phyloP scores from a whole-genome alignment of 345 rosid species.

The Laguncularia racemosa region DNA sequence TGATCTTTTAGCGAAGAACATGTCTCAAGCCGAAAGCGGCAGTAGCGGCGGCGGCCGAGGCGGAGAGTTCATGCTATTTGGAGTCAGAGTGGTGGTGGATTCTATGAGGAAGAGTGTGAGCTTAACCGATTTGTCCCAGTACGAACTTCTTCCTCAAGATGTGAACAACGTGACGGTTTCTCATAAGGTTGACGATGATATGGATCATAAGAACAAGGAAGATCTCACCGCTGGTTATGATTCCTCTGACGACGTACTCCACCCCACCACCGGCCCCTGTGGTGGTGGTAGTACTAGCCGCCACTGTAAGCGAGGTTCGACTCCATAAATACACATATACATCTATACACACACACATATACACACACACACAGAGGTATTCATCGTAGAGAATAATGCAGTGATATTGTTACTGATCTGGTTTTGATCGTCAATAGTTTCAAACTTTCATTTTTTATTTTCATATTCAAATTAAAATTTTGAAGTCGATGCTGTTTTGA shows the following conservation, averaged over 20 bases:
- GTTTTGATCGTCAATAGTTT: too few relatives aligned
- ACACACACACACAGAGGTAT: too few relatives aligned
- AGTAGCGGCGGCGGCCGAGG: neutral
- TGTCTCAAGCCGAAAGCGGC: neutral
- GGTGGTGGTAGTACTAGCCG: conserved; percentile 1
- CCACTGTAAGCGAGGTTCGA: conserved; percentile 16
- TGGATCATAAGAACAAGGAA: neutral
- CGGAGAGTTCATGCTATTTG: conserved; percentile 18
- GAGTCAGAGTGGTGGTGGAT: conserved; percentile 19
- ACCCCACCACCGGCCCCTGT: neutral
- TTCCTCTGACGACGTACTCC: conserved; percentile 15
- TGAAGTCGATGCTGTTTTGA: neutral
- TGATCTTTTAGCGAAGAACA: too few relatives aligned
- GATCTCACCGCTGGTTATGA: conserved; percentile 10
- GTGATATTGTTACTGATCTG: too few relatives aligned
- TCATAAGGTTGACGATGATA: neutral
- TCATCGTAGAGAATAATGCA: too few relatives aligned
- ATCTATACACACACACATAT: too few relatives aligned
- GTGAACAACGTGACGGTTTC: neutral
- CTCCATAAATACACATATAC: too few relatives aligned
- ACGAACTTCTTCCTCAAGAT: conserved; percentile 13
- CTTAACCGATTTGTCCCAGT: conserved; percentile 15
- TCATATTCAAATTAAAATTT: too few relatives aligned
- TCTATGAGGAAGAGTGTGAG: conserved; percentile 21
- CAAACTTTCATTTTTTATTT: too few relatives aligned